A percentile compares a stretch with the other conserved stretches of the same genome.
These are phyloP conservation scores for Cocos nucifera DNA, from an alignment of 176 grass and related monocot species.

Conservation along the genomic window DNA sequence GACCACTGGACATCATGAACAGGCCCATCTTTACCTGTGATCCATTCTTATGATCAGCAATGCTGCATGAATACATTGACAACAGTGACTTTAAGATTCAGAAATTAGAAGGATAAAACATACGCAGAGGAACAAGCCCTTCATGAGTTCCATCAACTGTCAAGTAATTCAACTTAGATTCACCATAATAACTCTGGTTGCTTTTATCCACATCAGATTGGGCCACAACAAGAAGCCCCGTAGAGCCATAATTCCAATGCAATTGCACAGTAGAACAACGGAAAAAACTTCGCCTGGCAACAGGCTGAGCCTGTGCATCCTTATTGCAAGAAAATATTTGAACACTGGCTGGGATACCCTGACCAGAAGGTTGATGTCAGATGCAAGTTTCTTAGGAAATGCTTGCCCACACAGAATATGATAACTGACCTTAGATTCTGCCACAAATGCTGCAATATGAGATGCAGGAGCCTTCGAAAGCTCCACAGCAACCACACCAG, in stretches of 20 bases:
- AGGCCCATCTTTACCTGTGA: conserved; percentile 71
- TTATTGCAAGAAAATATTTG: conserved; percentile 85
- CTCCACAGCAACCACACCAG: conserved; percentile 66
- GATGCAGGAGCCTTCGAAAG: conserved; percentile 72
- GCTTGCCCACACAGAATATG: background rate
- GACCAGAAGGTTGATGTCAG: background rate
- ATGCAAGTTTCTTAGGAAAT: conserved; percentile 14
- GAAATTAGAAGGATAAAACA: conserved; percentile 22
- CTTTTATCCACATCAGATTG: conserved; percentile 94
- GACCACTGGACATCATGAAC: conserved; percentile 96
- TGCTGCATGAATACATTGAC: background rate
- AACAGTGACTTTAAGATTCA: background rate
- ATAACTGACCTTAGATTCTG: conserved; percentile 66
- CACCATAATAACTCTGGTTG: conserved; percentile 98
- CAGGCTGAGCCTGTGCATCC: conserved; percentile 62
- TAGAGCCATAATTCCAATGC: conserved; percentile 70
- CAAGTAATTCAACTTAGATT: conserved; percentile 93
- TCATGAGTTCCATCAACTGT: conserved; percentile 76
- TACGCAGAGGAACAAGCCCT: conserved; percentile 86
- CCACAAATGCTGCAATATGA: conserved; percentile 63
- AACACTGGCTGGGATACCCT: conserved; percentile 75
- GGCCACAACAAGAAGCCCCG: conserved; percentile 65
- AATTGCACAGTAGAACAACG: conserved; percentile 70
- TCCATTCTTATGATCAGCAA: background rate
- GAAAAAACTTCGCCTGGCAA: conserved; percentile 85